Conservation (phyloP, 768 basidiomycete species). For the Clathrus columnatus region DNA sequence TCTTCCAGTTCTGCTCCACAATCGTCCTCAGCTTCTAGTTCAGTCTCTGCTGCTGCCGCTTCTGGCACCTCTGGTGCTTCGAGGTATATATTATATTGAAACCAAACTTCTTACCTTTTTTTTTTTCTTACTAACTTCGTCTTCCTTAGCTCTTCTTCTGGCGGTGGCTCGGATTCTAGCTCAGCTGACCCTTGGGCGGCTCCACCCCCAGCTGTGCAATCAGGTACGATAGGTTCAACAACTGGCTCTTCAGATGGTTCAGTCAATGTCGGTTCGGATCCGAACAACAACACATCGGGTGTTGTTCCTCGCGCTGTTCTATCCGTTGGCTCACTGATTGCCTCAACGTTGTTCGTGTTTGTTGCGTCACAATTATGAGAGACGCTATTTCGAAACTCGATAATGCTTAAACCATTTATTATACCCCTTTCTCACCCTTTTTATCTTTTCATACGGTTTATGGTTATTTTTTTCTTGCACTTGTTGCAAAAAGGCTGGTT, state of each 20-base stretch:
- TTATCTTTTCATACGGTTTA: background rate
- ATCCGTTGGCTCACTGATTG: background rate
- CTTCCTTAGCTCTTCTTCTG: background rate
- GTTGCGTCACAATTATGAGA: background rate
- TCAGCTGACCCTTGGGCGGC: background rate
- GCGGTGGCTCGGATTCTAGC: background rate
- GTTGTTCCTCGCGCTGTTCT: slow-evolving; percentile 3
- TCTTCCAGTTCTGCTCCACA: slow-evolving; percentile 9
- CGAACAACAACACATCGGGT: slow-evolving; percentile 13
- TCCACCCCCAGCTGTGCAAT: background rate
- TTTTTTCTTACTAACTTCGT: background rate
- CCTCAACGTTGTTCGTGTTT: background rate
- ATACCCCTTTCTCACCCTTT: slow-evolving; percentile 3
- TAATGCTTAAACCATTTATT: background rate
- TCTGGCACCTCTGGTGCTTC: background rate
- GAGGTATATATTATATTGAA: background rate
- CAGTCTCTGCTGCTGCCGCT: slow-evolving; percentile 6
- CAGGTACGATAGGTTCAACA: background rate
- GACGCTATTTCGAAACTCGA: background rate
- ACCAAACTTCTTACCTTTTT: background rate
- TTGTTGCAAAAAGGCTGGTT: background rate
- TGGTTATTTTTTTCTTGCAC: background rate
- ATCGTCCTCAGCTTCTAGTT: background rate
- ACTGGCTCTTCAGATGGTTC: background rate
- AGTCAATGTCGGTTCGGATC: slow-evolving; percentile 11